Percentiles rank a stretch among this genome's conserved stretches.
phyloP scores from a whole-genome alignment of 768 basidiomycete genomes.

The Exsudoporus frostii region DNA sequence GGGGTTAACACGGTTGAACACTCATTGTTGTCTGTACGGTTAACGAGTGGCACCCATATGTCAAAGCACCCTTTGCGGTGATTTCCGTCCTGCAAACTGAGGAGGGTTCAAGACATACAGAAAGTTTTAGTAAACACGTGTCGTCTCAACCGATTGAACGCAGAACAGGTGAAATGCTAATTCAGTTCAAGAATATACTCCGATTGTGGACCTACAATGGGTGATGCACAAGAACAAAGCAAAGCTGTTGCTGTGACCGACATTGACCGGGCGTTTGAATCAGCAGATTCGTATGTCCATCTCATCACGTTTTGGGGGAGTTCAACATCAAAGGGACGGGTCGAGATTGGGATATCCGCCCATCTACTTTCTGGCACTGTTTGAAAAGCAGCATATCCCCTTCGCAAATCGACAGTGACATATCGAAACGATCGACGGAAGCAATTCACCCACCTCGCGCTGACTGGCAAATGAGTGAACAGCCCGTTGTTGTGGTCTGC shows the following conservation, averaged over 20 bases:
- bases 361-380: background rate
- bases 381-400: background rate
- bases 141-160: background rate
- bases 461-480: background rate
- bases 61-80: constrained; percentile 1
- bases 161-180: background rate
- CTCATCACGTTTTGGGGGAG: background rate
- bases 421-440: background rate
- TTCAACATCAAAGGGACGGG: background rate
- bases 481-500: background rate
- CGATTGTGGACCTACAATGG: constrained; percentile 4
- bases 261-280: background rate
- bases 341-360: background rate
- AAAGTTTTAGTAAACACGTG: background rate
- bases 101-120: background rate
- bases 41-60: background rate
- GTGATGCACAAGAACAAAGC: constrained; percentile 1
- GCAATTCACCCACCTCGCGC: background rate
- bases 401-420: background rate
- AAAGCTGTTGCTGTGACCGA: background rate
- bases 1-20: background rate
- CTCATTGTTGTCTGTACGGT: background rate
- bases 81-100: background rate
- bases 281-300: background rate
- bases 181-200: background rate